Percentiles rank a stretch among this genome's conserved stretches.
phyloP scores from a whole-genome alignment of 306 rosid genomes.

The Oxytropis ochrocephala region DNA sequence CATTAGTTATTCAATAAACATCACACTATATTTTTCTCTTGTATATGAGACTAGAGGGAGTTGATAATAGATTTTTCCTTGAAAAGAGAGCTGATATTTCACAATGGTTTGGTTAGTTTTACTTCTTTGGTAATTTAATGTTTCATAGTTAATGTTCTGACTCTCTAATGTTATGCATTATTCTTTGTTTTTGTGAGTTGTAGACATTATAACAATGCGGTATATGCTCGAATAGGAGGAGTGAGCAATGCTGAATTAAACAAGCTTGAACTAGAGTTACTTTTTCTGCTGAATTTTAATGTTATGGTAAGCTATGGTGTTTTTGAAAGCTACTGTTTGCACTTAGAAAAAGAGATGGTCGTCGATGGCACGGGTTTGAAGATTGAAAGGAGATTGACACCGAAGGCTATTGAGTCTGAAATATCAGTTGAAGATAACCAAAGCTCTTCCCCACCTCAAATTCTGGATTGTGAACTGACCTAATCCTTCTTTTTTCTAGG shows the following conservation, averaged over 20 bases:
- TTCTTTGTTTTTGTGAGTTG: not conserved
- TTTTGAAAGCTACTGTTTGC: constrained; percentile 72
- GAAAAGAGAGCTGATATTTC: not conserved
- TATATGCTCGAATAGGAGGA: constrained; percentile 77
- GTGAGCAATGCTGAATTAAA: constrained; percentile 75
- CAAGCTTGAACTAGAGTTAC: constrained; percentile 82
- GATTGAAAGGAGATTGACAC: constrained; percentile 43
- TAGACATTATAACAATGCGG: constrained; percentile 79
- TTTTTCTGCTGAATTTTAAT: constrained; percentile 72
- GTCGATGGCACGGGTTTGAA: constrained; percentile 39
- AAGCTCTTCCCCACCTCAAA: constrained; percentile 44
- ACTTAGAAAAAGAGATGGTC: constrained; percentile 65
- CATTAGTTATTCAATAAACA: too few species aligned
- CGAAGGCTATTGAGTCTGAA: constrained; percentile 35
- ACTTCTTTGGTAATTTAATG: not conserved
- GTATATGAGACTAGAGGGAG: too few species aligned
- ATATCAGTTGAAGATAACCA: constrained; percentile 46
- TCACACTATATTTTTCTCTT: too few species aligned
- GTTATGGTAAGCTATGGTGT: constrained; percentile 61
- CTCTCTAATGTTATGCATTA: not conserved
- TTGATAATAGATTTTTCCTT: not conserved
- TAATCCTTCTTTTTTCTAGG: constrained; percentile 13
- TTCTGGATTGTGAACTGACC: constrained; percentile 29
- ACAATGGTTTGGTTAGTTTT: not conserved
- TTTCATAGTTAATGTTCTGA: not conserved